Base-by-base conservation (phyloP, 2,329 filamentous ascomycete species). In the Botrytis galanthina region DNA sequence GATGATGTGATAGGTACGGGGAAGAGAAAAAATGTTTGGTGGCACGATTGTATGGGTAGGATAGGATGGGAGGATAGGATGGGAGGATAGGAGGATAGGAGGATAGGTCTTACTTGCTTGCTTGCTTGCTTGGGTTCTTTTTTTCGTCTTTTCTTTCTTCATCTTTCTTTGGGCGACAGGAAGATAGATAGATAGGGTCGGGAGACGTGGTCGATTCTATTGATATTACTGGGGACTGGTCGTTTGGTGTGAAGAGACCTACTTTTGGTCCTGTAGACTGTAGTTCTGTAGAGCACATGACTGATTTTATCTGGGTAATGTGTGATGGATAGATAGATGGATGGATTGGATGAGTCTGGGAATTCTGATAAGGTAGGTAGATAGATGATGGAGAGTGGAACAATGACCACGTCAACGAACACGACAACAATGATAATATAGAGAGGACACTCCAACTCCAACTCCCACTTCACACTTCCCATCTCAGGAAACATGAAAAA, bases 331-430 rank as follows among this genome's bases (percentile, higher is more conserved):
- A 7, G 16, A 7, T 44, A 16, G 29, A 51, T 39, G 59, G 37
- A 26, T 62, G n/a, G 12, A 10, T n/a, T 44, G 14, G 29, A 64
- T 46, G 18, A 64, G 9, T 22, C 18, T 64, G 20, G 29, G 29
- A 48, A 48, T 48, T 35, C 12, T 37, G 63, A 29, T 22, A 67
- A 67, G 64, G 64, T 37, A 67, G 32, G 29, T 16, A 16, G 48
- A n/a, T 51, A 12, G 48, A 6, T 16, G 51, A 46, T 14, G 51
- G 46, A 67, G 46, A 67, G 64, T 68, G 64, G 64, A 57, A 68
- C 64, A 42, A 32, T 37, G 46, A 68, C 64, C 46, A 54, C 46
- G 64, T 54, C 64, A 68, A 26, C 26, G 46, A 54, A 68, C 64
- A 68, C 48, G 64, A 68, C 64, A 57, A 57, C 64, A 29, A 37